Evolutionary conservation across 2,329 filamentous ascomycete species (phyloP).

Genomic region (Tetracladium maxilliforme): DNA sequence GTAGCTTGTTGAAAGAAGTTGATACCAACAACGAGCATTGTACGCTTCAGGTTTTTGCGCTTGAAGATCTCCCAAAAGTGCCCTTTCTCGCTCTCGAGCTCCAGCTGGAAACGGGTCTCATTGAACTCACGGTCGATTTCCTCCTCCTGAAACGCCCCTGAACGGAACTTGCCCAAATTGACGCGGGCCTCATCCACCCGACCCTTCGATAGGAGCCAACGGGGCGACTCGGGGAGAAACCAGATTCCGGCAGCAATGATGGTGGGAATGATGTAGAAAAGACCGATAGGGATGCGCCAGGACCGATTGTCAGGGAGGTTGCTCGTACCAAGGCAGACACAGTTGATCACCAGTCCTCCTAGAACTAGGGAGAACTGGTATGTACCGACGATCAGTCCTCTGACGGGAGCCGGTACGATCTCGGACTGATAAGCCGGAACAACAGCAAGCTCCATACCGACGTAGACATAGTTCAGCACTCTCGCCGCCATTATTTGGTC

Average conservation of each 20-base stretch:
- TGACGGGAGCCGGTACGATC: background rate
- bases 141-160: slow-evolving; percentile 6
- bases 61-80: slow-evolving; percentile 8
- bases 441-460: background rate
- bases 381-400: slow-evolving; percentile 13
- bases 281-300: slow-evolving; percentile 14
- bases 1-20: slow-evolving; percentile 1
- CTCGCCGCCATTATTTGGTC: background rate
- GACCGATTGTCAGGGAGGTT: slow-evolving; percentile 13
- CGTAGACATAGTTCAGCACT: background rate
- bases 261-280: background rate
- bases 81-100: slow-evolving; percentile 7
- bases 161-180: slow-evolving; percentile 10
- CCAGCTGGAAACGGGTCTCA: slow-evolving; percentile 1
- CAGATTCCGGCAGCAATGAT: background rate
- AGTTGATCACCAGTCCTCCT: slow-evolving; percentile 10
- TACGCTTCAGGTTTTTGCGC: slow-evolving; percentile 1
- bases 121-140: slow-evolving; percentile 2
- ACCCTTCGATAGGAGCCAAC: background rate
- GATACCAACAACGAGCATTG: background rate
- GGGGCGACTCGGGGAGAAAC: slow-evolving; percentile 4
- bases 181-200: slow-evolving; percentile 12
- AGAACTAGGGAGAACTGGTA: slow-evolving; percentile 17
- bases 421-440: background rate
- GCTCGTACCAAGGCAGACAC: slow-evolving; percentile 14